These are phyloP conservation scores for Arachnopeziza araneosa DNA, from an alignment of 2,329 filamentous ascomycete genomes.

Conservation along the genomic window DNA sequence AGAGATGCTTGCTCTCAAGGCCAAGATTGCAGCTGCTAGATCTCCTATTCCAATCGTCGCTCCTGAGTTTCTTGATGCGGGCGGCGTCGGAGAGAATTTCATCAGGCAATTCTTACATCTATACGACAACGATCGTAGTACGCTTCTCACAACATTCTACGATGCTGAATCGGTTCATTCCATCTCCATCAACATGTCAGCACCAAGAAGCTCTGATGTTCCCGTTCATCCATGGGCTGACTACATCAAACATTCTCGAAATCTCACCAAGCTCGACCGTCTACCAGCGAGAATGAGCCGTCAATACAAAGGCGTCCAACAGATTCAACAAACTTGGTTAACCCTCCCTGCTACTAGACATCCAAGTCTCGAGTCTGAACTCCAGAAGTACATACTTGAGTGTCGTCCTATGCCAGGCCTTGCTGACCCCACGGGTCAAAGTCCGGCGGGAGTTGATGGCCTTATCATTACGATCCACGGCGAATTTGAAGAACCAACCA, in stretches of 20 bases:
- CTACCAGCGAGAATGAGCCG: constrained; percentile 58
- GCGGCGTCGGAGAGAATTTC: constrained; percentile 69
- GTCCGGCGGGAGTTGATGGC: constrained; percentile 64
- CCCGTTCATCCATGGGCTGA: constrained; percentile 57
- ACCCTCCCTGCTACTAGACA: constrained; percentile 68
- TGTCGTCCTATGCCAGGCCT: constrained; percentile 70
- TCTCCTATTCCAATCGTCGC: constrained; percentile 56
- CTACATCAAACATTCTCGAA: constrained; percentile 75
- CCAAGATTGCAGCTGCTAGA: constrained; percentile 42
- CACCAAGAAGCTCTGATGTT: constrained; percentile 43
- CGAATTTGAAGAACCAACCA: constrained; percentile 72
- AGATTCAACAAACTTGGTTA: constrained; percentile 65
- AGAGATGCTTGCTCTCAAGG: constrained; percentile 54
- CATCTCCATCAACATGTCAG: constrained; percentile 61
- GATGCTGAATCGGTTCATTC: constrained; percentile 73
- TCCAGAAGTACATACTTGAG: constrained; percentile 76
- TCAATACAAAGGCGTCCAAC: constrained; percentile 55
- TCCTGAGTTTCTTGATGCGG: constrained; percentile 69
- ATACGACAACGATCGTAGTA: constrained; percentile 67
- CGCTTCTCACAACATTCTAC: constrained; percentile 63
- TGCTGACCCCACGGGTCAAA: constrained; percentile 61
- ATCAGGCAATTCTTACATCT: constrained; percentile 66
- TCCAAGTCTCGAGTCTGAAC: constrained; percentile 60
- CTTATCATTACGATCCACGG: constrained; percentile 76
- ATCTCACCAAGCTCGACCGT: constrained; percentile 64